Percentiles rank a stretch among this genome's conserved stretches.
These are phyloP conservation scores for Naganishia antarctica DNA, from an alignment of 768 basidiomycete genomes.

Conservation along the genomic window DNA sequence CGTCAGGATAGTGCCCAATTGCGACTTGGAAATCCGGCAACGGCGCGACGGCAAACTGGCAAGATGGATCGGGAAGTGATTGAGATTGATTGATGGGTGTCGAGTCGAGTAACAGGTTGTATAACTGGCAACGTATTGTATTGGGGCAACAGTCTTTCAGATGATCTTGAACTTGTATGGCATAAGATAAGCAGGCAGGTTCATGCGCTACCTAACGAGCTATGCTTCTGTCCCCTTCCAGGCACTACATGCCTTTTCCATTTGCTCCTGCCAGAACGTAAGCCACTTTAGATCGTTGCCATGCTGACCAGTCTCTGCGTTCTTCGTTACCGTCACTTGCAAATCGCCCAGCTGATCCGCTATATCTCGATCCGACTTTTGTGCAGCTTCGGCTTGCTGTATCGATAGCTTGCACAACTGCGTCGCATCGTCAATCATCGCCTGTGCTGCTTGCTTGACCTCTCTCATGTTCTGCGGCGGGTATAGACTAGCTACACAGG, in stretches of 20 bases:
- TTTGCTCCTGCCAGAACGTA: constrained; percentile 19
- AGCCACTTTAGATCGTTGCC: constrained; percentile 13
- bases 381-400: background rate
- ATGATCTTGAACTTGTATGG: too few relatives aligned
- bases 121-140: too few relatives aligned
- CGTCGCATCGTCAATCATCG: constrained; percentile 9
- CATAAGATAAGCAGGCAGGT: too few relatives aligned
- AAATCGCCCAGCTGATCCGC: constrained; percentile 4
- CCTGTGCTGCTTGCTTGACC: constrained; percentile 1
- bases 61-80: constrained; percentile 5
- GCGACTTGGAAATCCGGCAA: background rate
- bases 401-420: constrained; percentile 10
- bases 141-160: too few relatives aligned
- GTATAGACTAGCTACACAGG: constrained; percentile 25
- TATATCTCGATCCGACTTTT: background rate
- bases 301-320: background rate
- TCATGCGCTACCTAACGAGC: too few relatives aligned
- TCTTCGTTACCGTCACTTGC: background rate
- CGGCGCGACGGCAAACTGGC: background rate
- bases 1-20: background rate
- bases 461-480: constrained; percentile 22
- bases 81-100: constrained; percentile 8
- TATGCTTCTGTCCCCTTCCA: constrained; percentile 14
- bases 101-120: background rate
- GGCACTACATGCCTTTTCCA: constrained; percentile 13